phyloP scores from a whole-genome alignment of 1,139 yeast genomes.

The Lodderomyces orthopsilosis region DNA sequence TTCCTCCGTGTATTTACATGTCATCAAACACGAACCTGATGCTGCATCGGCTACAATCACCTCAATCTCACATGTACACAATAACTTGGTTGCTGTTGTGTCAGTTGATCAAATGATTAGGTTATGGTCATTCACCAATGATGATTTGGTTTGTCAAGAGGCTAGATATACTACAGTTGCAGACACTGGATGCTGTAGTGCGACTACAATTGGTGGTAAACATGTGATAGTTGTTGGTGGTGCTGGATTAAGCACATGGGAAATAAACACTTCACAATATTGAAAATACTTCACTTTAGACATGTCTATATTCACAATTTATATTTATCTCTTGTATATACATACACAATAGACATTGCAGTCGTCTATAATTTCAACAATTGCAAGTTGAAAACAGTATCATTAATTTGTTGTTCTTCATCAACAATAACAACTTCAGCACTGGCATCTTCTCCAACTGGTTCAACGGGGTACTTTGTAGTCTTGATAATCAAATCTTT shows the following conservation, averaged over 20 bases:
- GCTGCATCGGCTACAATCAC: conserved; percentile 92
- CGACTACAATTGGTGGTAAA: conserved; percentile 23
- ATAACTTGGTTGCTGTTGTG: conserved; percentile 38
- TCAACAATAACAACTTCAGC: conserved; percentile 57
- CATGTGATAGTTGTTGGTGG: conserved; percentile 58
- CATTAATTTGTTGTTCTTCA: conserved; percentile 89
- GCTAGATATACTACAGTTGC: conserved; percentile 76
- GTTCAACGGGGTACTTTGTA: conserved; percentile 61
- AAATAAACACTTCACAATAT: conserved; percentile 6
- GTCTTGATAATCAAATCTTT: conserved; percentile 70
- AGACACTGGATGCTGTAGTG: conserved; percentile 76
- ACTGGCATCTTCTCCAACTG: conserved; percentile 30
- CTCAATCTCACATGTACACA: conserved; percentile 41
- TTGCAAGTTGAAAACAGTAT: conserved; percentile 77
- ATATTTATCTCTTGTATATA: not conserved
- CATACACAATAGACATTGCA: not conserved
- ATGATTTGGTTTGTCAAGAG: conserved; percentile 34
- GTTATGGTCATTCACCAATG: conserved; percentile 49
- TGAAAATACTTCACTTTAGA: no score
- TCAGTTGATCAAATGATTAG: conserved; percentile 80
- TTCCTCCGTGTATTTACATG: conserved; percentile 14
- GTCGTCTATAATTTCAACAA: conserved; percentile 46
- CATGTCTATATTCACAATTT: not conserved
- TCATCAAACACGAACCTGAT: conserved; percentile 33
- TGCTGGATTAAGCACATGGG: conserved; percentile 65